Evolutionary conservation across 306 rosid genomes (phyloP).

Genomic region (Senna tora): DNA sequence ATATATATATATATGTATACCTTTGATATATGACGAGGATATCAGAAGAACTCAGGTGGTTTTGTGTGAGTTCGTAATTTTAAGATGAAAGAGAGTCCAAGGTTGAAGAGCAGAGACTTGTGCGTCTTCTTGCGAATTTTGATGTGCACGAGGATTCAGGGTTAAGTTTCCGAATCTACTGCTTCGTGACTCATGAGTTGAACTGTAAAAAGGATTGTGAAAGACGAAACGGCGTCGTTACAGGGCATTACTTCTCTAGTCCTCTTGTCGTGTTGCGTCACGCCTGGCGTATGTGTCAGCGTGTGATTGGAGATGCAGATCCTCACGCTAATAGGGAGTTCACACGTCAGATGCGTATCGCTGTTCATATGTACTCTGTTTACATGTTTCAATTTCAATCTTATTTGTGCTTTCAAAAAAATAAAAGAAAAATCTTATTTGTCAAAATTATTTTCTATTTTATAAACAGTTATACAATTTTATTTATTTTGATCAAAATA

Average conservation of each 20-base stretch:
- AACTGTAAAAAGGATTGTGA: background rate
- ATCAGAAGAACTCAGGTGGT: no score
- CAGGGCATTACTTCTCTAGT: no score
- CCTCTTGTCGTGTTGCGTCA: background rate
- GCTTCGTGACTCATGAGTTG: no score
- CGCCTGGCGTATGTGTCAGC: background rate
- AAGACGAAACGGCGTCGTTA: background rate
- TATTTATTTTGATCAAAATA: no score
- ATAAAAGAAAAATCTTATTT: no score
- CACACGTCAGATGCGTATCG: conserved; percentile 3
- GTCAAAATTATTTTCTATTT: no score
- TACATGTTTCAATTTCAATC: no score
- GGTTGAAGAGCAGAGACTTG: background rate
- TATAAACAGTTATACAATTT: no score
- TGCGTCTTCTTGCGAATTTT: background rate
- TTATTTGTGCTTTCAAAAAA: no score
- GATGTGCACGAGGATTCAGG: background rate
- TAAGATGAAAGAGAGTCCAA: background rate
- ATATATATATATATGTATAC: no score
- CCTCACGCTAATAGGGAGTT: background rate
- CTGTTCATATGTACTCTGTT: no score
- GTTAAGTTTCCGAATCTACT: background rate
- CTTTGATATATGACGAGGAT: background rate
- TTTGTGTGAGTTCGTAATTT: background rate
- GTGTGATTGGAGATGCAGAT: background rate